These are phyloP conservation scores for Gossypium sturtianum DNA, from an alignment of 345 rosid genomes.

Conservation along the genomic window DNA sequence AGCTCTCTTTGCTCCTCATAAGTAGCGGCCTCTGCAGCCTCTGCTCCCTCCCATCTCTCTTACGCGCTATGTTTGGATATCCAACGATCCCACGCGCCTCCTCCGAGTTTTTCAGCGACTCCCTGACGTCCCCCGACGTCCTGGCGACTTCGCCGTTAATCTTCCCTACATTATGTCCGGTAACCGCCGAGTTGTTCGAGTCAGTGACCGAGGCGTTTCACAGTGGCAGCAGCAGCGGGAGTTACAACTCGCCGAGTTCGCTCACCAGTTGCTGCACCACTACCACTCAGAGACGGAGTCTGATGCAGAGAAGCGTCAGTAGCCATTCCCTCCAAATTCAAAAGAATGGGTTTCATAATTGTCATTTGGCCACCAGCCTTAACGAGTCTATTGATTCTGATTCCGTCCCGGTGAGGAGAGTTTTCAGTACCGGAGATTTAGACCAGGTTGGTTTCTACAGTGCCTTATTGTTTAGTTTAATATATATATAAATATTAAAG, in stretches of 20 bases:
- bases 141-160: constrained; percentile 17
- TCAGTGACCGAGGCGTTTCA: constrained; percentile 17
- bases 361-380: constrained; percentile 26
- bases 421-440: constrained; percentile 73
- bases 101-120: constrained; percentile 16
- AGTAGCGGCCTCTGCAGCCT: too few species aligned
- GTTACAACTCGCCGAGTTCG: constrained; percentile 64
- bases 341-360: constrained; percentile 29
- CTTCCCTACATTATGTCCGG: constrained; percentile 15
- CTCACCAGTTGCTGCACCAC: constrained; percentile 25
- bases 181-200: constrained; percentile 22
- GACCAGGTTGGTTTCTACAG: constrained; percentile 36
- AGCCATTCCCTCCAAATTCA: constrained; percentile 41
- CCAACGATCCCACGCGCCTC: constrained; percentile 5
- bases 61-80: constrained; percentile 37
- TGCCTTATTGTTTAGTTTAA: background rate
- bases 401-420: constrained; percentile 56
- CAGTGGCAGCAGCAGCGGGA: constrained; percentile 39
- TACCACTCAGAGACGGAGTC: constrained; percentile 23
- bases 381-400: constrained; percentile 40
- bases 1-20: too few species aligned
- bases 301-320: constrained; percentile 63
- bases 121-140: constrained; percentile 16
- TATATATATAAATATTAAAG: background rate
- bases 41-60: background rate